A percentile compares a stretch with the other conserved stretches of the same genome.
Evolutionary conservation across 805 yeast species (phyloP).

Genomic region (Candida namnaoensis): DNA sequence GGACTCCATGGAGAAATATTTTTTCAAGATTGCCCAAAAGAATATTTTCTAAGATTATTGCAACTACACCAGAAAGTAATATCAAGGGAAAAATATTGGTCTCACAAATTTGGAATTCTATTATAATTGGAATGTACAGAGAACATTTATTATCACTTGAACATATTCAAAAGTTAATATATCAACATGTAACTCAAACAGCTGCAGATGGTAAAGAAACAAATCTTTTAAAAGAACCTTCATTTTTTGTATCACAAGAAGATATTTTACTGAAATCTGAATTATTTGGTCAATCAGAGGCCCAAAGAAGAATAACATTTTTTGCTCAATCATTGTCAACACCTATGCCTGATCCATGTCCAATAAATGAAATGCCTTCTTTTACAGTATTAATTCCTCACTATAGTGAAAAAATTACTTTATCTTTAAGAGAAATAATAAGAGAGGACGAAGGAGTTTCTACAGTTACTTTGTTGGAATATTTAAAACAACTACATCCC

Average conservation of each 20-base stretch:
- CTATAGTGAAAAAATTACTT: conserved; percentile 72
- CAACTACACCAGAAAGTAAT: conserved; percentile 52
- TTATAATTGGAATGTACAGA: conserved; percentile 64
- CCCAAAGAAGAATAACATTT: conserved; percentile 74
- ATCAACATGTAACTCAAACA: conserved; percentile 21
- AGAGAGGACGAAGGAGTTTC: conserved; percentile 56
- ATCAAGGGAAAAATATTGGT: conserved; percentile 39
- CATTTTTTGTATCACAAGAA: conserved; percentile 75
- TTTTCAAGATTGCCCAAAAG: conserved; percentile 98
- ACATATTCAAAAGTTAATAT: conserved; percentile 53
- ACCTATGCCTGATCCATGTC: conserved; percentile 68
- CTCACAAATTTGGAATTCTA: conserved; percentile 68
- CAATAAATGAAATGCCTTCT: conserved; percentile 65
- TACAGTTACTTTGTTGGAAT: conserved; percentile 60
- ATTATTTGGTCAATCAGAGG: conserved; percentile 59
- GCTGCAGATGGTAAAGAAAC: conserved; percentile 27
- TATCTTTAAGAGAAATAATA: conserved; percentile 71
- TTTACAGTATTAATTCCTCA: conserved; percentile 85
- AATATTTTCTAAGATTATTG: conserved; percentile 94
- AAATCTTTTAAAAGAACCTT: conserved; percentile 54
- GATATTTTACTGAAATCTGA: conserved; percentile 58
- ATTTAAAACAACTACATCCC: conserved; percentile 55
- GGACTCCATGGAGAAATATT: conserved; percentile 99
- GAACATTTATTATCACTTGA: conserved; percentile 66
- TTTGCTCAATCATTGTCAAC: conserved; percentile 88